A percentile compares a stretch with the other conserved stretches of the same genome.
Conservation (phyloP, 2,329 filamentous ascomycete genomes). For the Xylaria sp. region DNA sequence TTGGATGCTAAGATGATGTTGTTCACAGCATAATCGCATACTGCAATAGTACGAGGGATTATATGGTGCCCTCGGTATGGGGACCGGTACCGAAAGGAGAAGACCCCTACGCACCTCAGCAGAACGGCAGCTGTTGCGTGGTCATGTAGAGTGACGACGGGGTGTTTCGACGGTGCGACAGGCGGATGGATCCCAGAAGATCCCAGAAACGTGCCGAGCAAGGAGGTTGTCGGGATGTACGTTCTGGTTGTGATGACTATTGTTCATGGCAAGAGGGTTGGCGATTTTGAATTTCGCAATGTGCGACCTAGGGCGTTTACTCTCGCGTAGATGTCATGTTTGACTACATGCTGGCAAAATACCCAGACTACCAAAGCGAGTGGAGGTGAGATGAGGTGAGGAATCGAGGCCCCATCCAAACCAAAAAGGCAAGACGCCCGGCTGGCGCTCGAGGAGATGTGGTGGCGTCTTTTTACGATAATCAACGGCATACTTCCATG, state of each 20-base stretch:
- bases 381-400: constrained; percentile 5
- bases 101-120: constrained; percentile 96
- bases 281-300: constrained; percentile 24
- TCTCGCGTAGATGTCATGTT: constrained; percentile 20
- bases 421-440: constrained; percentile 20
- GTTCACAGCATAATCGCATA: constrained; percentile 82
- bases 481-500: constrained; percentile 30
- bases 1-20: constrained; percentile 18
- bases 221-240: constrained; percentile 19
- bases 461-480: constrained; percentile 30
- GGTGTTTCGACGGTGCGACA: constrained; percentile 16
- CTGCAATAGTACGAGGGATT: constrained; percentile 96
- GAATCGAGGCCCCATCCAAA: constrained; percentile 12
- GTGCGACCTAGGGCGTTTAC: constrained; percentile 14
- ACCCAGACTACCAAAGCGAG: constrained; percentile 10
- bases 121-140: constrained; percentile 85
- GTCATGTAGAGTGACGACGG: constrained; percentile 64
- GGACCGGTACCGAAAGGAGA: constrained; percentile 89
- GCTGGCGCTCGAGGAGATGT: constrained; percentile 17
- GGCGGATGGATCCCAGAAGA: not conserved
- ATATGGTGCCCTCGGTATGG: constrained; percentile 98
- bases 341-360: constrained; percentile 19
- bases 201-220: constrained; percentile 6
- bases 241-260: constrained; percentile 20
- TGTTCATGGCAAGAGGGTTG: constrained; percentile 16